A percentile compares a stretch with the other conserved stretches of the same genome.
phyloP scores from a whole-genome alignment of 306 rosid genomes.

The barrel medic (Medicago truncatula) region MtrunA17r5.0-ANR NC_053043.1:1482001-1482500 shows the following conservation, averaged over 20 bases:
- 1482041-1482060: neutral
- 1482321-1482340: constrained; percentile 18
- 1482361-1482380: constrained; percentile 68
- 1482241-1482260: too few relatives aligned
- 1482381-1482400: constrained; percentile 86
- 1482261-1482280: too few relatives aligned
- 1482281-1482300: too few relatives aligned
- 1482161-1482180: neutral
- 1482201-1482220: too few relatives aligned
- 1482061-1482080: constrained; percentile 6
- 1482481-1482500: too few relatives aligned
- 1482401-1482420: constrained; percentile 65
- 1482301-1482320: constrained; percentile 18
- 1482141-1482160: too few relatives aligned
- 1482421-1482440: too few relatives aligned
- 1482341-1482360: constrained; percentile 71
- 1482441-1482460: too few relatives aligned
- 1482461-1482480: too few relatives aligned
- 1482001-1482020: neutral
- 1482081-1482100: constrained; percentile 2
- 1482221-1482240: too few relatives aligned
- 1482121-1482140: neutral
- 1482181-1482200: too few relatives aligned
- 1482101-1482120: neutral
- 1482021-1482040: neutral